These are phyloP conservation scores for Breynia disticha DNA, from an alignment of 441 rosid genomes.

Conservation along the genomic window DNA sequence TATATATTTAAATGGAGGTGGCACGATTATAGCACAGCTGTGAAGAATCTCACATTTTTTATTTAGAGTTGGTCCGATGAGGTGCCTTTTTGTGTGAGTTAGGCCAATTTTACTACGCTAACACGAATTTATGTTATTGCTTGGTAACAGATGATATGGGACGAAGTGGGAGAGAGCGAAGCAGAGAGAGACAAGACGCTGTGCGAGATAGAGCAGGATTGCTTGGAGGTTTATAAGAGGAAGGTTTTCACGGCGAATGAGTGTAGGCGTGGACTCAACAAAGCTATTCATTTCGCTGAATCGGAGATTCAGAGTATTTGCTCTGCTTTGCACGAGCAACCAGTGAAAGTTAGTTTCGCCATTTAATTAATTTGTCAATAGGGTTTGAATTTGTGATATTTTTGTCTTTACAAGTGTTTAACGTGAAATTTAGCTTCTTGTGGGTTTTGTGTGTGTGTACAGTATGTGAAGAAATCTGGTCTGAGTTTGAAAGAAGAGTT, in stretches of 20 bases:
- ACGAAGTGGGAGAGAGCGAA: conserved; percentile 57
- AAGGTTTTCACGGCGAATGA: conserved; percentile 47
- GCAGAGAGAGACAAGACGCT: conserved; percentile 42
- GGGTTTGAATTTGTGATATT: too few relatives aligned
- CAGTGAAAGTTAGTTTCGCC: conserved; percentile 30
- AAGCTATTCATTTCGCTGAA: conserved; percentile 41
- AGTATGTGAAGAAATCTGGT: conserved; percentile 36
- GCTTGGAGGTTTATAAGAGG: conserved; percentile 46
- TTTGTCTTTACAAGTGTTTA: background rate
- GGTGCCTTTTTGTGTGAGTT: too few relatives aligned
- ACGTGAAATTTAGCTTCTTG: background rate
- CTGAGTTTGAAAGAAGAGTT: conserved; percentile 53
- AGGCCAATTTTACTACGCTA: too few relatives aligned
- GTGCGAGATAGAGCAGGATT: conserved; percentile 53
- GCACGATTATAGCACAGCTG: too few relatives aligned
- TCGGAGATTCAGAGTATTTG: conserved; percentile 56
- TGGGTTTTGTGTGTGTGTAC: background rate
- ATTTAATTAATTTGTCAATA: too few relatives aligned
- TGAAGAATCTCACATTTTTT: too few relatives aligned
- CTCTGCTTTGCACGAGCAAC: conserved; percentile 52
- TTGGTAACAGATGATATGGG: conserved; percentile 48
- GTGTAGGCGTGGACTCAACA: conserved; percentile 36
- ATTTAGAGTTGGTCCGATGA: too few relatives aligned
- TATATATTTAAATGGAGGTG: too few relatives aligned
- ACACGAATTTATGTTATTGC: background rate